Percentiles rank a stretch among this genome's conserved stretches.
These are phyloP conservation scores for Spathaspora boniae DNA, from an alignment of 805 yeast genomes.

Conservation along the genomic window DNA sequence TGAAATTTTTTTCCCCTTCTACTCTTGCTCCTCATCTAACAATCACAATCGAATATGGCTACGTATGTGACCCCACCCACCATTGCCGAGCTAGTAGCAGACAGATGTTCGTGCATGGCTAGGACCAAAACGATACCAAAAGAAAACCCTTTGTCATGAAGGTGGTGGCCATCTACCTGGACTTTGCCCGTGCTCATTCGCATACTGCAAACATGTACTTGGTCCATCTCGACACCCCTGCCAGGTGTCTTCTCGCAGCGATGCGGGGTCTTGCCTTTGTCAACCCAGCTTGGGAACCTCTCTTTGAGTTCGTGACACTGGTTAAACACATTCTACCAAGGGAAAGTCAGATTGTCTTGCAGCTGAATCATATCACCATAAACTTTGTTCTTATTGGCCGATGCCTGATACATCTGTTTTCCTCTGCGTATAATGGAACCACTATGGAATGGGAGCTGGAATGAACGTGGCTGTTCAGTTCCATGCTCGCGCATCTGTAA, in stretches of 20 bases:
- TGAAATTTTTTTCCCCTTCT: background rate
- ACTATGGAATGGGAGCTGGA: constrained; percentile 24
- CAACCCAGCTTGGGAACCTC: constrained; percentile 10
- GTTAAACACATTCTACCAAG: constrained; percentile 21
- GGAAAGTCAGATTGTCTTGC: constrained; percentile 42
- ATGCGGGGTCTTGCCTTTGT: constrained; percentile 13
- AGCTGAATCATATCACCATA: constrained; percentile 25
- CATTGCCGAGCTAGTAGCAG: no score
- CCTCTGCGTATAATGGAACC: constrained; percentile 30
- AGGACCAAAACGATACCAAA: background rate
- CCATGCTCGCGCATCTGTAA: constrained; percentile 15
- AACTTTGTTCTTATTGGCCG: constrained; percentile 32
- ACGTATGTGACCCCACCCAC: constrained; percentile 33
- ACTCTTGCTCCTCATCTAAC: constrained; percentile 4
- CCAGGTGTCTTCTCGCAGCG: constrained; percentile 10
- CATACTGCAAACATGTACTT: no score
- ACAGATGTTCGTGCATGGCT: constrained; percentile 7
- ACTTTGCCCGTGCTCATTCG: constrained; percentile 8
- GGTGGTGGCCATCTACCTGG: constrained; percentile 5
- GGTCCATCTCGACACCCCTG: constrained; percentile 10
- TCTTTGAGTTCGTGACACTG: constrained; percentile 10
- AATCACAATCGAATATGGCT: constrained; percentile 24
- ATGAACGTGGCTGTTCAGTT: constrained; percentile 42
- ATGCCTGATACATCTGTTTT: constrained; percentile 44
- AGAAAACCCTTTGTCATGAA: constrained; percentile 2